Evolutionary conservation across 371 early-diverging fungal species (phyloP), one percentile per base, ranked within the genome.

Genomic region (Amoeboaphelidium occidentale): DNA sequence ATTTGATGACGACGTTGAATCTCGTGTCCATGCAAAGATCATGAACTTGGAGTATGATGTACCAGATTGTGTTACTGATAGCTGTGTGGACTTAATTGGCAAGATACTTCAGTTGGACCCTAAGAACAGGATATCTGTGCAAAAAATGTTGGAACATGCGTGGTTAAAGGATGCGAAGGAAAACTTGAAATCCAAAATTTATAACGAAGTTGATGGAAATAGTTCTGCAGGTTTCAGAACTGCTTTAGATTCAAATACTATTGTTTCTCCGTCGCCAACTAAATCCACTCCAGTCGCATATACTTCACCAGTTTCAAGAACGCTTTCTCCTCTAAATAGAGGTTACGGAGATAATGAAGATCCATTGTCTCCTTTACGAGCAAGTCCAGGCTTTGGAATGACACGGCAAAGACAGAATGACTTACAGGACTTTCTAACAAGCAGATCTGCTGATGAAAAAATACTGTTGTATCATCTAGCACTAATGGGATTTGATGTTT

Each of bases 1-100:
- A 1, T 84, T 83, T 65, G 84, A 84, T 53, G 85, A 81, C 48
- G 81, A 82, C 51, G 74, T 68, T 51, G 83, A 82, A 48, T 54
- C 63, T 2, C 60, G 69, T 17, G 72, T 79, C 27, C 76, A 75
- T 50, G 61, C 67, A 51, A 78, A 81, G 55, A 83, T 86, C 32
- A 59, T 74, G 26, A 66, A 68, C 27, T 62, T 77, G 23, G 78
- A 83, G 47, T 84, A 79, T 56, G 68, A 70, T 42, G 63, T 84
- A 41, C 79, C 81, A 1, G 65, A 58, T 24, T 76, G 72, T 50
- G 65, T 81, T 32, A 63, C 69, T 23, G 56, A 65, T 32, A 73
- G 75, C 72, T 58, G 52, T 23, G 57, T 46, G 28, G 64, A 64
- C 43, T 62, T 81, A 24, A 77, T 81, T 39, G 47, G 54, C 23